Percentiles rank a stretch among this genome's conserved stretches.
Evolutionary conservation across 352 stramenopile genomes (phyloP).

Genomic region (Elongisporangium senticosum): DNA sequence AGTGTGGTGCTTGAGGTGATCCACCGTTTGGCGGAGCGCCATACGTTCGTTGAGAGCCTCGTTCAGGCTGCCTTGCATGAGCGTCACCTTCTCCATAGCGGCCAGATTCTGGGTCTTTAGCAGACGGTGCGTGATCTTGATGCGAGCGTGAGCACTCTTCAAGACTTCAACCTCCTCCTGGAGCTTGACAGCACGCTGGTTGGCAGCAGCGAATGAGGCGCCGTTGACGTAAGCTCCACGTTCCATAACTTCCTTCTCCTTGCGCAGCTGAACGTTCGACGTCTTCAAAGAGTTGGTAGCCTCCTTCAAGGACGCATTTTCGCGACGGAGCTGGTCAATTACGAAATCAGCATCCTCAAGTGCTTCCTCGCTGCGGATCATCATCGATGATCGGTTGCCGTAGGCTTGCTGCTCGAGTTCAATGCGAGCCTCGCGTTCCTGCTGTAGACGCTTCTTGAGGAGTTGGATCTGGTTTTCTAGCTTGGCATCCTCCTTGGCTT

Average conservation of each 20-base stretch:
- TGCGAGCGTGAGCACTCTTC: slow-evolving; percentile 68
- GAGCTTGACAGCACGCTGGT: slow-evolving; percentile 81
- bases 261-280: slow-evolving; percentile 74
- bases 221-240: slow-evolving; percentile 83
- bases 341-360: slow-evolving; percentile 75
- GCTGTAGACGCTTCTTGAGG: slow-evolving; percentile 88
- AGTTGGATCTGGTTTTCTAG: slow-evolving; percentile 94
- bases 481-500: slow-evolving; percentile 94
- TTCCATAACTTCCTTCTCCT: slow-evolving; percentile 89
- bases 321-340: slow-evolving; percentile 78
- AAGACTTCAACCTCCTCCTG: slow-evolving; percentile 80
- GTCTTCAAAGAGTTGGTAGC: slow-evolving; percentile 81
- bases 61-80: slow-evolving; percentile 72
- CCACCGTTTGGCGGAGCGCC: slow-evolving; percentile 63
- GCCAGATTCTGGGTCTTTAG: slow-evolving; percentile 77
- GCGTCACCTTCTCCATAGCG: slow-evolving; percentile 75
- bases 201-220: slow-evolving; percentile 78
- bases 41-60: slow-evolving; percentile 70
- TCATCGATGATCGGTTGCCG: slow-evolving; percentile 61
- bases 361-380: slow-evolving; percentile 76
- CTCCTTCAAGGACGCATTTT: slow-evolving; percentile 82
- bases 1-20: slow-evolving; percentile 67
- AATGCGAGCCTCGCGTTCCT: slow-evolving; percentile 84
- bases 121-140: slow-evolving; percentile 80
- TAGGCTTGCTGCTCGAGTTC: slow-evolving; percentile 73